Base-by-base conservation (phyloP, 441 rosid species). In the Arabidopsis lyrata region DNA sequence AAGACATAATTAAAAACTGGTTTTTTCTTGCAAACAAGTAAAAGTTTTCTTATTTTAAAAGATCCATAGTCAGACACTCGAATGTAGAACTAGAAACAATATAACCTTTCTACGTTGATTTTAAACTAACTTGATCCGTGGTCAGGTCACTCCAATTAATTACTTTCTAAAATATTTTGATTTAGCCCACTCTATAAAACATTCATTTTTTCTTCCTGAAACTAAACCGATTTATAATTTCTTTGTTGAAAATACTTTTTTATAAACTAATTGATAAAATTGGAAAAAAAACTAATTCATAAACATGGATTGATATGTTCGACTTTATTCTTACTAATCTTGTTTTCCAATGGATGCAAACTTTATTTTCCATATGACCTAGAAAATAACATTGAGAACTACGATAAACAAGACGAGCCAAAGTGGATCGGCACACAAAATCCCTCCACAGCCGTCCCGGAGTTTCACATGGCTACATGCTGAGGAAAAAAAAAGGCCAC, bases 281-380 rank as follows among this genome's bases (percentile, higher is more conserved):
- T 24, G 27, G 31, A 29, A 29, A 29, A 29, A 29, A 50, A 13
- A 53, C 6, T 54, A 32, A 13, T 54, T 18, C 16, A 22, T 3
- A 38, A 22, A 59, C 47, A 59, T 12, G 14, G 15, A n/a, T 59
- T 36, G 47, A 38, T 20, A 4, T 38, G 18, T 59, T 59, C 5
- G 15, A 18, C 22, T 36, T 18, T 20, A 2, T 3, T 18, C 15
- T 80, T 82, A 3, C 72, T 83, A 59, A 86, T 78, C 48, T 89
- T 86, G 71, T 80, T 13, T 87, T 74, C 86, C 89, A 90, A 10
- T 87, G 66, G 58, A 42, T 9, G 14, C 36, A 22, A 35, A 31
- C 6, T 3, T 16, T 32, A 3, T 29, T 39, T 11, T 12, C 35
- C 1, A 13, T 42, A n/a, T 27, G 9, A 42, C 8, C 22, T 4